Conservation (phyloP, 2,329 filamentous ascomycete species). For the Sphaerostilbella broomeana region DNA sequence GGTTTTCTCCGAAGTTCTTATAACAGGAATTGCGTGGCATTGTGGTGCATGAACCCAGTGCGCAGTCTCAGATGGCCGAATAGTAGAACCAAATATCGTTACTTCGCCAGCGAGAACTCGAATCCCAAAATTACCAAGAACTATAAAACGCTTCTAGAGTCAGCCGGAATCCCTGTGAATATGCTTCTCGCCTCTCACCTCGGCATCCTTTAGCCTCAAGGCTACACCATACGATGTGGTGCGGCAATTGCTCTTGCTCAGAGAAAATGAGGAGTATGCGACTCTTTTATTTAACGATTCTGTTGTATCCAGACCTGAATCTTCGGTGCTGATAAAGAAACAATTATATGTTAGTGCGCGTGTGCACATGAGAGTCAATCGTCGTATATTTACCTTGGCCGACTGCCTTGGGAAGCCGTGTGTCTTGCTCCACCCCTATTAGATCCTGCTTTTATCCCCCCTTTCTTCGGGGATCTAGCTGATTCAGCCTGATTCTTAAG, state of each 20-base stretch:
- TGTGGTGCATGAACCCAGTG: conserved; percentile 59
- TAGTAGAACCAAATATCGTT: conserved; percentile 57
- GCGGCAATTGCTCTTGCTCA: conserved; percentile 38
- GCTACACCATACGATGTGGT: conserved; percentile 34
- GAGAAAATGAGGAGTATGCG: conserved; percentile 41
- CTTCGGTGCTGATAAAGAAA: too few relatives aligned
- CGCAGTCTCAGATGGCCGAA: conserved; percentile 41
- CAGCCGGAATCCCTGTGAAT: conserved; percentile 11
- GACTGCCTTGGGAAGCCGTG: conserved; percentile 1
- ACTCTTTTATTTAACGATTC: too few relatives aligned
- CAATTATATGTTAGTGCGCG: too few relatives aligned
- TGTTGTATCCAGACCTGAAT: too few relatives aligned
- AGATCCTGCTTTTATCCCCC: neutral
- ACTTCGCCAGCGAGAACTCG: conserved; percentile 55
- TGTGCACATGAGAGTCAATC: too few relatives aligned
- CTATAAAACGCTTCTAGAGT: conserved; percentile 47
- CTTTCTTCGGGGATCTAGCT: conserved; percentile 17
- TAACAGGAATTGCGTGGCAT: conserved; percentile 63
- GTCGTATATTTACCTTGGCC: conserved; percentile 6
- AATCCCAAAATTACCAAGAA: conserved; percentile 64
- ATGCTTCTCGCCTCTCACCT: conserved; percentile 32
- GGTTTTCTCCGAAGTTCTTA: conserved; percentile 47
- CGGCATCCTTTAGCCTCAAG: conserved; percentile 41
- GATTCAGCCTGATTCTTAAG: conserved; percentile 10
- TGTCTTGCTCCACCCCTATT: neutral